phyloP scores from a whole-genome alignment of 805 yeast genomes.

The Barnettozyma wickerhamii region DNA sequence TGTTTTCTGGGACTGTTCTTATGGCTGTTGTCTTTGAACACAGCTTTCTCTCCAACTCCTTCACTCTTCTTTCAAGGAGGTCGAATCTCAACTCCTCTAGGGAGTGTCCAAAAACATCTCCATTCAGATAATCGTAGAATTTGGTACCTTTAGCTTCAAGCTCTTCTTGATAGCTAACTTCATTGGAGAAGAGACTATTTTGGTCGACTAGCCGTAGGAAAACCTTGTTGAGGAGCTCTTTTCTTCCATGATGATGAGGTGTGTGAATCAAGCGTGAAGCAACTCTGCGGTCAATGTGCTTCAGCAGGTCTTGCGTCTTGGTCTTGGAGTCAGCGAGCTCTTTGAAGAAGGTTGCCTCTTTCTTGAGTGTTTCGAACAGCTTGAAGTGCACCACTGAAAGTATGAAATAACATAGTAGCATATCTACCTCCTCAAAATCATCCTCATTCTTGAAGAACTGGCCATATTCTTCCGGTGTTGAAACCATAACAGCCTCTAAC shows the following conservation, averaged over 20 bases:
- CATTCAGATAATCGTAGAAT: neutral
- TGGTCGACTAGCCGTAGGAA: neutral
- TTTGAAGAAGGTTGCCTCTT: neutral
- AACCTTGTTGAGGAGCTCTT: neutral
- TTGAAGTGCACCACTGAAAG: conserved; percentile 3
- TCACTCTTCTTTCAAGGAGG: neutral
- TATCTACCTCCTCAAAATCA: neutral
- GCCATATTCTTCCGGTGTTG: neutral
- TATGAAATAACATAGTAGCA: neutral
- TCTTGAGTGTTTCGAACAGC: neutral
- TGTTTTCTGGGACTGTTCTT: too few relatives aligned
- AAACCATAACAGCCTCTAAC: neutral
- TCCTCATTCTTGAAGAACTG: neutral
- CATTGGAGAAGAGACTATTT: neutral
- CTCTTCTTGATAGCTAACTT: neutral
- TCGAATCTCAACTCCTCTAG: neutral
- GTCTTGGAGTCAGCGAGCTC: neutral
- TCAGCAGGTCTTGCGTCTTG: neutral
- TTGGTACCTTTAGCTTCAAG: neutral
- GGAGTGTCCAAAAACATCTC: neutral
- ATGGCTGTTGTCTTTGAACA: too few relatives aligned
- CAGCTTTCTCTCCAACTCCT: neutral
- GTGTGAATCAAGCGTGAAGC: neutral
- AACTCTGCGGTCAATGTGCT: neutral
- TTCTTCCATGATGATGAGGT: neutral